These are phyloP conservation scores for Phaeolepiota aurea DNA, from an alignment of 768 basidiomycete species.

Conservation along the genomic window DNA sequence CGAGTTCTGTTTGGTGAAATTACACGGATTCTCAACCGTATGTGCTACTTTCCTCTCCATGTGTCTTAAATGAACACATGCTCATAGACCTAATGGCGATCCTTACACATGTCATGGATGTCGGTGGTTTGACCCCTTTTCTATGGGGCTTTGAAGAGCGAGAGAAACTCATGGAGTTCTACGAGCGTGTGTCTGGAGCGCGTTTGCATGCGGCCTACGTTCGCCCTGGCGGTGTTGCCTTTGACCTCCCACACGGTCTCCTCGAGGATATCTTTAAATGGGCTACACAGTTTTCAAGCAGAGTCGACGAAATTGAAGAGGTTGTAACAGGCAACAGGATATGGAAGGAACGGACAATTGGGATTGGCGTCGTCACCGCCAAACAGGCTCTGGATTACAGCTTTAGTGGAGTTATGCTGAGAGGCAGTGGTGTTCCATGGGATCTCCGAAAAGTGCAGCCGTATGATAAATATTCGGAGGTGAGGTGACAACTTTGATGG, in stretches of 20 bases:
- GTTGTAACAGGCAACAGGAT: conserved; percentile 96
- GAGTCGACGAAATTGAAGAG: conserved; percentile 97
- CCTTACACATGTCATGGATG: conserved; percentile 93
- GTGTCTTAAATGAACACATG: background rate
- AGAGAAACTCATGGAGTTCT: conserved; percentile 99
- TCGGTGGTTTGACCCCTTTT: conserved; percentile 97
- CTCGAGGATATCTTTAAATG: conserved; percentile 97
- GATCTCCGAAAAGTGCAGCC: conserved; percentile 87
- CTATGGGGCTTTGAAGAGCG: conserved; percentile 99
- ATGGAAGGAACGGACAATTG: conserved; percentile 93
- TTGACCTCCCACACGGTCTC: conserved; percentile 97
- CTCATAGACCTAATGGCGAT: conserved; percentile 87
- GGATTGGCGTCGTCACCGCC: conserved; percentile 84
- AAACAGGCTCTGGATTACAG: conserved; percentile 87
- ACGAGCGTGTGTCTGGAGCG: conserved; percentile 97
- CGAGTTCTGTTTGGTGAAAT: conserved; percentile 96
- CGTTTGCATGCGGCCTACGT: conserved; percentile 98
- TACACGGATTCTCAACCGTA: conserved; percentile 90
- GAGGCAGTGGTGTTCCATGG: conserved; percentile 92
- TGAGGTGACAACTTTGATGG: conserved; percentile 17
- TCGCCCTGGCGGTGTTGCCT: conserved; percentile 95
- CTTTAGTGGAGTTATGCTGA: conserved; percentile 95
- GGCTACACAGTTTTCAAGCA: conserved; percentile 87
- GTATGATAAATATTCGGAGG: conserved; percentile 96
- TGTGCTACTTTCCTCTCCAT: conserved; percentile 15